phyloP scores from a whole-genome alignment of 176 grass and related monocot genomes.

The Zoysia japonica region DNA sequence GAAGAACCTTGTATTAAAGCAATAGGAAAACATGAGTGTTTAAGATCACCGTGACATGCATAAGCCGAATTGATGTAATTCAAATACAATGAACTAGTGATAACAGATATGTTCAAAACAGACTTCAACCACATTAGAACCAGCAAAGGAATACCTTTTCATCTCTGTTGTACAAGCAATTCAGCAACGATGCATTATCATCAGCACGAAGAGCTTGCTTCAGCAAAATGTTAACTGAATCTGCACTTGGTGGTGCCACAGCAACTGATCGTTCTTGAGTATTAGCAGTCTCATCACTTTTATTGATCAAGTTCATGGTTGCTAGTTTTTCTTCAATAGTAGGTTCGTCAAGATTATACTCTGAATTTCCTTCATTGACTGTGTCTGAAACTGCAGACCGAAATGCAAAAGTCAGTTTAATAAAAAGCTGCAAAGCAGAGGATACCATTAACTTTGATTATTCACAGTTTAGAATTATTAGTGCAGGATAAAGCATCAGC shows the following conservation, averaged over 20 bases:
- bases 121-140: too few relatives aligned
- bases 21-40: neutral
- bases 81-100: neutral
- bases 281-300: constrained; percentile 35
- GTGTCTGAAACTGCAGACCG: constrained; percentile 40
- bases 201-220: constrained; percentile 87
- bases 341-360: constrained; percentile 64
- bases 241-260: constrained; percentile 71
- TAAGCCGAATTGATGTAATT: neutral
- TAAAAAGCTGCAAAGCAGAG: constrained; percentile 14
- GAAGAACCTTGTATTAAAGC: neutral
- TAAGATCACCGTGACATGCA: neutral
- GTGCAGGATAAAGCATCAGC: neutral
- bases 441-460: neutral
- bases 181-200: constrained; percentile 64
- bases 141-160: constrained; percentile 58
- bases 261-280: constrained; percentile 44
- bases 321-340: constrained; percentile 84
- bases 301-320: constrained; percentile 56
- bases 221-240: constrained; percentile 89
- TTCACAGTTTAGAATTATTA: neutral
- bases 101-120: neutral
- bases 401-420: constrained; percentile 21
- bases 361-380: constrained; percentile 38
- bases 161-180: constrained; percentile 74